Evolutionary conservation across 805 yeast genomes (phyloP).

Genomic region (Kluyveromyces siamensis): DNA sequence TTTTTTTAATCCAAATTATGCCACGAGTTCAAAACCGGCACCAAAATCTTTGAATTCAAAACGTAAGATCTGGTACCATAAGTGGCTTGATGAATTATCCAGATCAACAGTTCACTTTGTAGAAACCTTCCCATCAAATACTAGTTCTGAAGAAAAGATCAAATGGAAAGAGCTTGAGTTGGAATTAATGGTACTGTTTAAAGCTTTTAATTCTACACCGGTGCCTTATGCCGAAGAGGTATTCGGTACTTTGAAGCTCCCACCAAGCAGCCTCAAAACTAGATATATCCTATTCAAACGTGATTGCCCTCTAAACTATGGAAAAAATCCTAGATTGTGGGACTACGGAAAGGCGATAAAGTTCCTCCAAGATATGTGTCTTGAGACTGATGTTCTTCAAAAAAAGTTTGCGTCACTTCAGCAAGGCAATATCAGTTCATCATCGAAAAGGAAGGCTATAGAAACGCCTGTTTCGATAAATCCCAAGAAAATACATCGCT

Average conservation of each 20-base stretch:
- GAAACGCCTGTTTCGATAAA: no score
- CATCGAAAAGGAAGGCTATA: not conserved
- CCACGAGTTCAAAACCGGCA: not conserved
- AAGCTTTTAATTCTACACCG: not conserved
- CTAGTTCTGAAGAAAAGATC: not conserved
- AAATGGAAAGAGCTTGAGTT: not conserved
- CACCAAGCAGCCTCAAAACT: not conserved
- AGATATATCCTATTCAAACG: not conserved
- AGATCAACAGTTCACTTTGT: not conserved
- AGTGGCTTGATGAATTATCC: not conserved
- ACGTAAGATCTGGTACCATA: not conserved
- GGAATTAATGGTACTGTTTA: not conserved
- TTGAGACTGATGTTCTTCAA: not conserved
- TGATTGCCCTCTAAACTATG: not conserved
- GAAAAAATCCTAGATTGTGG: slow-evolving; percentile 3
- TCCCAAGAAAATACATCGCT: not conserved
- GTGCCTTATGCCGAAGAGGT: not conserved
- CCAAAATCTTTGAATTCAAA: not conserved
- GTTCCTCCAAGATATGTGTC: slow-evolving; percentile 1
- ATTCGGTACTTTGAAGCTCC: not conserved
- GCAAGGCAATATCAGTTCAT: not conserved
- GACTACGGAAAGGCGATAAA: slow-evolving; percentile 1
- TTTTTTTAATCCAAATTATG: not conserved
- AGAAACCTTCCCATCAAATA: not conserved
- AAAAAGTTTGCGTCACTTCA: not conserved